Conservation (phyloP, 768 basidiomycete species). For the Gautieria morchelliformis region DNA sequence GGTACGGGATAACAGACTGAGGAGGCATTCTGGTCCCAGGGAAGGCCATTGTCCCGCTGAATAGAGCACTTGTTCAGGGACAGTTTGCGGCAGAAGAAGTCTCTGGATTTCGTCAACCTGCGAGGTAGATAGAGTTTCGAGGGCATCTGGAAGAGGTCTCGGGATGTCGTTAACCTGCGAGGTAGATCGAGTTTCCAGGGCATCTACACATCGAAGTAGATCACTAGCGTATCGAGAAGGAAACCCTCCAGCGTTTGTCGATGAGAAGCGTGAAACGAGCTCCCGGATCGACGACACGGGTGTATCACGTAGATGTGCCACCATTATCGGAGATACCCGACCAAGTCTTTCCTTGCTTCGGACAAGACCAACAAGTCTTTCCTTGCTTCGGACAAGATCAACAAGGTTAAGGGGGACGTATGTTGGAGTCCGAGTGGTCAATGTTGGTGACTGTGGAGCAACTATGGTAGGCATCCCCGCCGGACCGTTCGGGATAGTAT, state of each 20-base stretch:
- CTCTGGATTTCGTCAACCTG: too few species aligned
- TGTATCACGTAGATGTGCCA: neutral
- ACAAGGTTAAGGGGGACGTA: neutral
- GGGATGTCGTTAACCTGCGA: neutral
- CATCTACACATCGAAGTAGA: neutral
- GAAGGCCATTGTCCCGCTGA: slow-evolving; percentile 30
- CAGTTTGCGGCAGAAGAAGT: slow-evolving; percentile 6
- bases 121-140: too few species aligned
- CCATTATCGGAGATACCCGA: neutral
- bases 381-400: neutral
- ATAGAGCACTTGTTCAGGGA: slow-evolving; percentile 11
- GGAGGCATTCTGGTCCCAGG: slow-evolving; percentile 22
- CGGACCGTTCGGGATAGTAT: neutral
- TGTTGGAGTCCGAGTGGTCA: neutral
- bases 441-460: neutral
- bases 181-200: neutral
- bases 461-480: neutral
- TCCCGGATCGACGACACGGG: neutral
- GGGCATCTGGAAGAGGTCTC: slow-evolving; percentile 4
- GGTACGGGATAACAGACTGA: slow-evolving; percentile 22
- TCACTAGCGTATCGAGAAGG: neutral
- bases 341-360: neutral
- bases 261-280: neutral
- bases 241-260: neutral
- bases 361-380: neutral